These are phyloP conservation scores for Picocystis sp. DNA, from an alignment of 163 green algal genomes.

Conservation along the genomic window DNA sequence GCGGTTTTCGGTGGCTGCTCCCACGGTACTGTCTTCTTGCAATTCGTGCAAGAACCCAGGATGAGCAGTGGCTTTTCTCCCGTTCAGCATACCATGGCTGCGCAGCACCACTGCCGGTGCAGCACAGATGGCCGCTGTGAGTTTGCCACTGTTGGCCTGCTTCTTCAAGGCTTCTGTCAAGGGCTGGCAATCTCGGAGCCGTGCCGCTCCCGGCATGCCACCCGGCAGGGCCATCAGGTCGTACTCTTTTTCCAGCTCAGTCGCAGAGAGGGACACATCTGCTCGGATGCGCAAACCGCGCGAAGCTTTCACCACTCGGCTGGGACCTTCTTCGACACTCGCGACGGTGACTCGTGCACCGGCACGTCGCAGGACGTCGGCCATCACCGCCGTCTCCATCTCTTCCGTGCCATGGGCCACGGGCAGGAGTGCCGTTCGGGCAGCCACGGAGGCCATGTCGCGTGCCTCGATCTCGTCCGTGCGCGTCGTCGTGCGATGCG, in stretches of 20 bases:
- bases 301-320: not conserved
- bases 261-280: conserved; percentile 24
- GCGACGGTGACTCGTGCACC: conserved; percentile 72
- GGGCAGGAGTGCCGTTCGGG: conserved; percentile 48
- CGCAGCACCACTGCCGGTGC: conserved; percentile 74
- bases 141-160: conserved; percentile 26
- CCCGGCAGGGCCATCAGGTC: conserved; percentile 76
- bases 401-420: conserved; percentile 65
- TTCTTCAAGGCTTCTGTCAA: conserved; percentile 35
- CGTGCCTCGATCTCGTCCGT: too few species aligned
- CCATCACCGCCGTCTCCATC: conserved; percentile 75
- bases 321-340: conserved; percentile 41
- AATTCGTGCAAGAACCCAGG: conserved; percentile 72
- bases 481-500: too few species aligned
- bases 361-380: conserved; percentile 77
- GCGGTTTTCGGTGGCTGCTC: conserved; percentile 13
- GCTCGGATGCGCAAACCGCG: conserved; percentile 2
- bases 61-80: conserved; percentile 60
- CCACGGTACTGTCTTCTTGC: conserved; percentile 33
- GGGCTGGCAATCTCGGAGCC: conserved; percentile 39
- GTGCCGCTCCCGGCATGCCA: conserved; percentile 84
- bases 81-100: conserved; percentile 28
- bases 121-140: conserved; percentile 83
- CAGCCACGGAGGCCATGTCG: not conserved
- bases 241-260: conserved; percentile 20